A percentile compares a stretch with the other conserved stretches of the same genome.
Evolutionary conservation across 805 yeast species (phyloP).

Genomic region (Lipomyces mesembrius): DNA sequence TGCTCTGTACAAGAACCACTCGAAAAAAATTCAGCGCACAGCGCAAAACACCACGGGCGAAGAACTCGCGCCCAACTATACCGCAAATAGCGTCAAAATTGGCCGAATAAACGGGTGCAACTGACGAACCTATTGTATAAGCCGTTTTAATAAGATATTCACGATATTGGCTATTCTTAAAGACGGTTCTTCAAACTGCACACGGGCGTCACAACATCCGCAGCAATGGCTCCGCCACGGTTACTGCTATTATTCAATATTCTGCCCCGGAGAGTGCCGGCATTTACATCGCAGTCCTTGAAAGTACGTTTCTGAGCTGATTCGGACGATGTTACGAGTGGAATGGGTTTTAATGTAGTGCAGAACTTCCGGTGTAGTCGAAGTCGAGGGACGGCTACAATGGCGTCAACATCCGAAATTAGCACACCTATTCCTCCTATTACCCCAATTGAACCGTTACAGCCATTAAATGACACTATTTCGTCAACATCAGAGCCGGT

Average conservation of each 20-base stretch:
- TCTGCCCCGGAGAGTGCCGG: neutral
- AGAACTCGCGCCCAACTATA: neutral
- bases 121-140: neutral
- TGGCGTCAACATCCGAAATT: neutral
- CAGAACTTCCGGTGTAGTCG: neutral
- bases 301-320: neutral
- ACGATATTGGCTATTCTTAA: neutral
- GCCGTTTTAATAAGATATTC: neutral
- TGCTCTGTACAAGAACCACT: neutral
- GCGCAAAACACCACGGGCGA: neutral
- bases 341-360: neutral
- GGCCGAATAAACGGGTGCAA: neutral
- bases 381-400: neutral
- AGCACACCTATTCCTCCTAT: neutral
- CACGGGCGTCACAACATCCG: neutral
- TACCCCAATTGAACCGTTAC: neutral
- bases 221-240: constrained; percentile 1
- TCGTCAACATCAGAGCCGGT: neutral
- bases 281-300: neutral
- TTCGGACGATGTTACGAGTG: neutral
- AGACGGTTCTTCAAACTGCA: neutral
- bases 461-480: neutral
- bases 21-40: neutral
- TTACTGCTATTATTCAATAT: constrained; percentile 2
- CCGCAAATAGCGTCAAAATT: neutral